These are phyloP conservation scores for Gelatoporia subvermispora DNA, from an alignment of 768 basidiomycete species.

Conservation along the genomic window DNA sequence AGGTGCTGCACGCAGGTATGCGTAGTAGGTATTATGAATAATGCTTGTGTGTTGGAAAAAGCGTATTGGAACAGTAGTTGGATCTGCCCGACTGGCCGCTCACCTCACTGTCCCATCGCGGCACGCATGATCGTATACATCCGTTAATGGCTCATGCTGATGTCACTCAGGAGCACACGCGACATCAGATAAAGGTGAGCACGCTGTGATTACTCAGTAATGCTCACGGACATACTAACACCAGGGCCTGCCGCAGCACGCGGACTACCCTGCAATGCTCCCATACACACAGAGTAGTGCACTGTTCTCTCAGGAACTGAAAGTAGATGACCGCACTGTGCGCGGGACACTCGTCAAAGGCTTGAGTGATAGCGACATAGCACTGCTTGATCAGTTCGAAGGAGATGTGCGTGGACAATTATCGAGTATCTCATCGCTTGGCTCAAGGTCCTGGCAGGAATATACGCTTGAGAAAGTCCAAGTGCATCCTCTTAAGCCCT, in stretches of 20 bases:
- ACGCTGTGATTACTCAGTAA: no score
- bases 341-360: slow-evolving; percentile 78
- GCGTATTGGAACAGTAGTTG: no score
- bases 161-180: slow-evolving; percentile 74
- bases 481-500: slow-evolving; percentile 50
- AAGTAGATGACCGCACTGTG: slow-evolving; percentile 60
- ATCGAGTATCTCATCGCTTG: not conserved
- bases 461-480: slow-evolving; percentile 54
- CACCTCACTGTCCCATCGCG: no score
- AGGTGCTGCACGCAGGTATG: no score
- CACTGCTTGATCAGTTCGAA: slow-evolving; percentile 74
- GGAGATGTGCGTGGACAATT: slow-evolving; percentile 49
- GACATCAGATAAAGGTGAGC: slow-evolving; percentile 70
- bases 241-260: slow-evolving; percentile 33
- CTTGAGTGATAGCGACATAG: slow-evolving; percentile 57
- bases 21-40: no score
- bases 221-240: no score
- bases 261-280: slow-evolving; percentile 83
- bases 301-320: slow-evolving; percentile 48
- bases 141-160: no score
- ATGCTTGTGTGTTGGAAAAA: not conserved
- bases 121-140: no score
- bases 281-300: slow-evolving; percentile 45
- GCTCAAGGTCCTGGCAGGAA: slow-evolving; percentile 46
- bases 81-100: no score